phyloP scores from a whole-genome alignment of 2,329 filamentous ascomycete species.

The Knufia fluminis region DNA sequence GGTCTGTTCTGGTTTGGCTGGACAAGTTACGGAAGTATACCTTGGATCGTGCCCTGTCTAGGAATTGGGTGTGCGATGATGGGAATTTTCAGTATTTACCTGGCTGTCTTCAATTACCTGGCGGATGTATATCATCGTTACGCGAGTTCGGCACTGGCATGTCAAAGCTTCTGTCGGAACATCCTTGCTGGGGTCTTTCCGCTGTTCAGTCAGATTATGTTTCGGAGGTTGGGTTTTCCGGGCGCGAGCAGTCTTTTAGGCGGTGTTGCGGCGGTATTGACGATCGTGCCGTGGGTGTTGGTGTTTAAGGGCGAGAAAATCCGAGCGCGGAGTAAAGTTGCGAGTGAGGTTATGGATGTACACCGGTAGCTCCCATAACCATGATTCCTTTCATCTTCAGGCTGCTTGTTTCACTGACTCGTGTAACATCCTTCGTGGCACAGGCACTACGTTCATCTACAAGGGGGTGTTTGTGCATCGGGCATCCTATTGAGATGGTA shows the following conservation, averaged over 20 bases:
- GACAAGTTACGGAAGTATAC: constrained; percentile 49
- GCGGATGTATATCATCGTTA: constrained; percentile 82
- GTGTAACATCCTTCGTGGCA: no score
- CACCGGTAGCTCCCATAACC: no score
- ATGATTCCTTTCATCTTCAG: no score
- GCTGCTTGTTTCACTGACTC: no score
- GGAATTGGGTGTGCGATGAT: constrained; percentile 67
- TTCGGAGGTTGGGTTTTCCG: constrained; percentile 59
- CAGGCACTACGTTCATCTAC: no score
- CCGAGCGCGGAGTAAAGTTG: constrained; percentile 66
- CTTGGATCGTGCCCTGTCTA: constrained; percentile 64
- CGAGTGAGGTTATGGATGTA: constrained; percentile 34
- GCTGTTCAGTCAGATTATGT: constrained; percentile 64
- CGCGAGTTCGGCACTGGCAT: constrained; percentile 74
- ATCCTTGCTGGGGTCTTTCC: constrained; percentile 74
- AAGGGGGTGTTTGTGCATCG: no score
- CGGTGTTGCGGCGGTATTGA: constrained; percentile 57
- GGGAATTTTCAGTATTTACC: constrained; percentile 77
- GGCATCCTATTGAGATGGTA: no score
- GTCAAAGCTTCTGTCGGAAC: constrained; percentile 80
- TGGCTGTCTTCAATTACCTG: constrained; percentile 87
- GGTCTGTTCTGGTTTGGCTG: constrained; percentile 77
- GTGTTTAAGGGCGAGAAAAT: constrained; percentile 71
- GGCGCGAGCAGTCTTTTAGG: constrained; percentile 68
- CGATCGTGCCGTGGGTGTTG: constrained; percentile 78